Evolutionary conservation across 2,329 filamentous ascomycete species (phyloP).

Genomic region (Nemania diffusa): DNA sequence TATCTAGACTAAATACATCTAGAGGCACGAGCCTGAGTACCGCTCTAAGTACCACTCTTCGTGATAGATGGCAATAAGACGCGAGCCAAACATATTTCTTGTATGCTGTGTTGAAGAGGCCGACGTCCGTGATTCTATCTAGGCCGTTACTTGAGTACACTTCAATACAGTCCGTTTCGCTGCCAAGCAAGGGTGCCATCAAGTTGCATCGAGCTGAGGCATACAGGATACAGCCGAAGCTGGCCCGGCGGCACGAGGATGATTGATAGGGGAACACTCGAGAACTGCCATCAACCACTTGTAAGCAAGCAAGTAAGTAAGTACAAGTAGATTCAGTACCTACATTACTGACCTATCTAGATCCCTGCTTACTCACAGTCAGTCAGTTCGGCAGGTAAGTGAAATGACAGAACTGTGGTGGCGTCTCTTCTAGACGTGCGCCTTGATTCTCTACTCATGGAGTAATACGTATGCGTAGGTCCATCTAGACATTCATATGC

Average conservation of each 20-base stretch:
- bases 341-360: neutral
- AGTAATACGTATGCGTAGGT: too few relatives aligned
- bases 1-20: conserved; percentile 7
- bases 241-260: neutral
- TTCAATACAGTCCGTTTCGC: neutral
- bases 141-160: neutral
- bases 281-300: conserved; percentile 3
- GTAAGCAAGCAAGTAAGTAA: too few relatives aligned
- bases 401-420: neutral
- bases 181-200: neutral
- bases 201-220: conserved; percentile 2
- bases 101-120: neutral
- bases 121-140: neutral
- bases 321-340: too few relatives aligned
- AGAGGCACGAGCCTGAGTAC: neutral
- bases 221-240: neutral
- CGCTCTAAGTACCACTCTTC: too few relatives aligned
- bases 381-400: too few relatives aligned
- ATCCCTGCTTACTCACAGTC: neutral
- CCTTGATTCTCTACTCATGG: conserved; percentile 4
- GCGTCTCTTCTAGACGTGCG: neutral
- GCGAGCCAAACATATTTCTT: neutral
- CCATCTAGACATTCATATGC: conserved; percentile 12
- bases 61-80: neutral
- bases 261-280: neutral